Evolutionary conservation across 2,329 filamentous ascomycete genomes (phyloP), one percentile per base, ranked within the genome.

Genomic region (Talaromyces amestolkiae): DNA sequence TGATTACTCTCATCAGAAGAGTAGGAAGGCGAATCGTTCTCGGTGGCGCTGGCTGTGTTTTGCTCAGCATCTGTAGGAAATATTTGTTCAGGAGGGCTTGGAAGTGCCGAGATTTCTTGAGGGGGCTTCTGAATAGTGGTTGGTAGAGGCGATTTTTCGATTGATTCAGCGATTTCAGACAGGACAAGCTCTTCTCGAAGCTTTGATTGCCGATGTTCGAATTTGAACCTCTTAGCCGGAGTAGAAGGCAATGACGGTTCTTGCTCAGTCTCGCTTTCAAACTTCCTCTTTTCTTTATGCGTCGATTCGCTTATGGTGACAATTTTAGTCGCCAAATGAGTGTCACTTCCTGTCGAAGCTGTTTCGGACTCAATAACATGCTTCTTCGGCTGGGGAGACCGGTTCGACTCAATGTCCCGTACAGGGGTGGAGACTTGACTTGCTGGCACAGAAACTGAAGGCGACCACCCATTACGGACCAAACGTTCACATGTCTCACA

Each of bases 401-500:
- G 59, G 3, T 24, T 54, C 13, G 58, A 49, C n/a, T 31, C 33
- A 70, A 70, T 22, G 69, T 68, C 56, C 19, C 53, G 60, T 19
- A 68, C 66, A 2, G 79, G 76, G 1, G 74, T 78, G 22, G 74
- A 74, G n/a, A 71, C 67, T 41, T 72, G 71, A 66, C 74, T 77
- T 65, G 66, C 76, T 69, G 56, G 74, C 68, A 67, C 79, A 70
- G 68, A 79, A 69, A 68, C 79, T 70, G 67, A 75, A 70, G 72
- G 74, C 43, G 87, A 85, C 96, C 96, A 99, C 1, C 95, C 95
- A 75, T 97, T 98, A 62, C 85, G 84, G 65, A 86, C 80, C 3
- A 83, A 81, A 24, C 85, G 83, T 78, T 99, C 95, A 76, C 95
- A 99, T 0, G 91, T 95, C 70, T 86, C 85, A 76, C 95, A 99